Base-by-base conservation (phyloP, 2,329 filamentous ascomycete species). In the Pseudocercospora musae region DNA sequence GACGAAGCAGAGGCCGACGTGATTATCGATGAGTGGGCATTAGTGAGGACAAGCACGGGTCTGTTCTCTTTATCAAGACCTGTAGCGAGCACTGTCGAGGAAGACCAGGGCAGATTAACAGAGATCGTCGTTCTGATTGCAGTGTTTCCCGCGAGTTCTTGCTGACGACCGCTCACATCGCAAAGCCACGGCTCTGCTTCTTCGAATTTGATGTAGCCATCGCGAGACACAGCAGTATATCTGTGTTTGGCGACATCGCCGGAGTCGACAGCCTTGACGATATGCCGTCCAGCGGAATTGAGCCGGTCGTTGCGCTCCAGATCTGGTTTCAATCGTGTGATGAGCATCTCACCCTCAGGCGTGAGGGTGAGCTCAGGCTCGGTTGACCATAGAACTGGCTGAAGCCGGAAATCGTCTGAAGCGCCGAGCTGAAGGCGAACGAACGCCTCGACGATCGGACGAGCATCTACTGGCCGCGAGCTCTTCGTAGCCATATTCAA, bases 261-360 rank as follows among this genome's bases (percentile, higher is more conserved):
- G 13, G 56, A 31, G 3, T 21, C 49, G 15, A 67, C 60, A 33
- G 55, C 11, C 49, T 63, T 66, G 52, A 55, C 62, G 37, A 71
- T 69, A 18, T 58, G 56, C 10, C 70, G 69, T 37, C 62, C 62
- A 31, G 64, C 62, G 11, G 71, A 69, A 46, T 73, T 73, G 40
- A 68, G 68, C 3, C 71, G 68, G 20, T 68, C 60, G 55, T 73
- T 72, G 21, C 48, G 66, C 56, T 66, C 65, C 44, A 20, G 8
- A 48, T 68, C 63, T 54, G 65, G 68, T 52, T 61, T 59, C 11
- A 70, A 37, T 29, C 68, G 67, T 20, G 67, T 66, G 27, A 70
- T 65, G 18, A 68, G 27, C 13, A 64, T 20, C 29, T 66, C 52
- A 18, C 63, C 66, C 21, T 60, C 50, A 25, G 48, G n/a, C 25